Evolutionary conservation across 1,139 yeast species (phyloP), one percentile per base, ranked within the genome.

Genomic region (Blastobotrys arbuscula): DNA sequence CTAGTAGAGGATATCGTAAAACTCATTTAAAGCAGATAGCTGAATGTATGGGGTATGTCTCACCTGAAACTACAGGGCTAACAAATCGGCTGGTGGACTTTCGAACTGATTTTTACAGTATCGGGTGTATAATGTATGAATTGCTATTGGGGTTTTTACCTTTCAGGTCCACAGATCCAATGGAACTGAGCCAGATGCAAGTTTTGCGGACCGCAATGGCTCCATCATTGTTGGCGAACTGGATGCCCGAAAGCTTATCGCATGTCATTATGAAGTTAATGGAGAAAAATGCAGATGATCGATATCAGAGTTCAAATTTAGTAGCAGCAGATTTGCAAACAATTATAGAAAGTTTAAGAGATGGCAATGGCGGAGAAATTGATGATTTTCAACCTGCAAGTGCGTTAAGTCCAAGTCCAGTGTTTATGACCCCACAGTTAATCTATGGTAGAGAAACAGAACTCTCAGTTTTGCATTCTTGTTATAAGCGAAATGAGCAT

Each of bases 111-210:
- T 69, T 76, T 46, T 78, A 77, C 56, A 69, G 78, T 31, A 54
- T 76, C 13, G 82, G 83, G 23, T 69, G 77, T 23, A 71, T 78
- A 2, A 53, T 78, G 37, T 77, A 78, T 54, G 80, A 77, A 52
- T 57, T 76, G 21, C 52, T 77, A 12, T 68, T 75, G 8, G 79
- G 81, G 0, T 61, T 65, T 19, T 59, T 75, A 3, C 81, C 81
- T 0, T 76, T 76, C 53, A 65, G 66, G 26, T 68, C 74, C 7
- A 66, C 68, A 4, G 76, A 72, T 50, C 71, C 77, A 0, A 61
- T 69, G 6, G 71, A 71, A 21, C 54, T 77, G 23, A 66, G 73
- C 1, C 61, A 71, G 45, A 69, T 74, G 71, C 77, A 75, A 50
- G 64, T 75, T 12, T 59, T 68, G 20, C 70, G 75, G 46, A 68